Evolutionary conservation across 202 grass and related monocot species (phyloP).

Genomic region (Digitaria exilis): DNA sequence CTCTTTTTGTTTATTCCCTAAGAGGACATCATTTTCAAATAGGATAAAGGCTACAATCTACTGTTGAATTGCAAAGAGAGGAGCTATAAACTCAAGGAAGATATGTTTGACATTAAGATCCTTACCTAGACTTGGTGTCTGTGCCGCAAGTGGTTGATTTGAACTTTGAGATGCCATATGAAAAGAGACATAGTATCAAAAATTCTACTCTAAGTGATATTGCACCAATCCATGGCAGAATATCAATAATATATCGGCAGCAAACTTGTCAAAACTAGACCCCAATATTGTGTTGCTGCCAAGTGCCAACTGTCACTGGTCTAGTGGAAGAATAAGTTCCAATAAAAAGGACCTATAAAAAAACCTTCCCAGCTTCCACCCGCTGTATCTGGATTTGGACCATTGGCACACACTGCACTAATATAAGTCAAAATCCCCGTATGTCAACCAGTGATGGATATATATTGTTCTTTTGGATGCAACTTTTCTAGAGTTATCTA

Average conservation of each 20-base stretch:
- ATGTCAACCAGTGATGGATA: conserved; percentile 9
- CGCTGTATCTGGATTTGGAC: background rate
- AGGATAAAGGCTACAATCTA: background rate
- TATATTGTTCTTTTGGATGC: background rate
- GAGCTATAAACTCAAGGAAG: background rate
- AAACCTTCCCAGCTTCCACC: conserved; percentile 2
- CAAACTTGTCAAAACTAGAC: conserved; percentile 22
- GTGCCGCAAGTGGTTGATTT: background rate
- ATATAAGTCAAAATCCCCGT: background rate
- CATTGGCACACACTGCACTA: background rate
- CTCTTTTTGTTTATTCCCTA: conserved; percentile 7
- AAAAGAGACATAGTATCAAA: conserved; percentile 24
- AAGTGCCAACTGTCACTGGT: background rate
- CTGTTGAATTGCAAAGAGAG: background rate
- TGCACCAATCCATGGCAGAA: conserved; percentile 3
- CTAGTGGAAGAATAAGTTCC: conserved; percentile 39
- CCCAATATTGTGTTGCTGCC: background rate
- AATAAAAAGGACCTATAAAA: background rate
- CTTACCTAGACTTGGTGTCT: background rate
- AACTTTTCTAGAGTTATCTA: background rate
- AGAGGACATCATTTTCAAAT: conserved; percentile 24
- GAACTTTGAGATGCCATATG: background rate
- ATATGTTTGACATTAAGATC: conserved; percentile 28
- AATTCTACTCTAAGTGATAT: conserved; percentile 10
- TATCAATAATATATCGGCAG: background rate